Conservation (phyloP, 495 filamentous ascomycete genomes). For the Penicillium simplicissimum region DNA sequence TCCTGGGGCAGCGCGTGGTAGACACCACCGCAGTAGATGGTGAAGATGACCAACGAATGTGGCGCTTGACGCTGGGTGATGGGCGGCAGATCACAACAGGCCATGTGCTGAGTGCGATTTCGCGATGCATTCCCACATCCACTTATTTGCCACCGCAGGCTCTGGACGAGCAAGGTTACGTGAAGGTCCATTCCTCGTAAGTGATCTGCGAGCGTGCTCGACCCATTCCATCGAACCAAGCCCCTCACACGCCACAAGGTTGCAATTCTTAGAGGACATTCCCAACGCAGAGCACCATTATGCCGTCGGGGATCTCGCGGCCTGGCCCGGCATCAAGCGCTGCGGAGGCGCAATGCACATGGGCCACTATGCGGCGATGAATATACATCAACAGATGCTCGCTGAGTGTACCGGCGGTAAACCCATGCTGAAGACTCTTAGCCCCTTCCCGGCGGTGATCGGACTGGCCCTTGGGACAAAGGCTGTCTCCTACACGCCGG, state of each 20-base stretch:
- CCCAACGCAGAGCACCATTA: constrained; percentile 59
- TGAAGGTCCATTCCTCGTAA: constrained; percentile 51
- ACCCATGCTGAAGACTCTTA: constrained; percentile 46
- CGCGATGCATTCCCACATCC: constrained; percentile 54
- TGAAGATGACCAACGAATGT: constrained; percentile 45
- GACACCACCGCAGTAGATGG: constrained; percentile 30
- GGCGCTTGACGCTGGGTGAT: constrained; percentile 55
- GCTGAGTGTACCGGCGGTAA: constrained; percentile 31
- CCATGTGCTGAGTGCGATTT: constrained; percentile 61
- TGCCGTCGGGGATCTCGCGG: constrained; percentile 48
- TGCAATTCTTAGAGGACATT: constrained; percentile 43
- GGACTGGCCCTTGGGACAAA: constrained; percentile 65
- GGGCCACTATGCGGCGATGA: constrained; percentile 59
- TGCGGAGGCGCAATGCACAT: constrained; percentile 69
- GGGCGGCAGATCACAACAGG: constrained; percentile 54
- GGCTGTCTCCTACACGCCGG: constrained; percentile 59
- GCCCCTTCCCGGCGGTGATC: constrained; percentile 60
- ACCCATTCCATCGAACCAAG: not conserved
- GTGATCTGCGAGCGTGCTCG: not conserved
- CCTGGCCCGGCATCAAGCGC: constrained; percentile 69
- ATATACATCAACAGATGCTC: constrained; percentile 61
- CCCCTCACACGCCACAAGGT: constrained; percentile 26
- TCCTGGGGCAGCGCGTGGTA: constrained; percentile 52
- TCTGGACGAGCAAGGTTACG: constrained; percentile 56
- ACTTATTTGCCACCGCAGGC: constrained; percentile 50